phyloP scores from a whole-genome alignment of 1,284 basidiomycete species.

The Chalciporus sp. region DNA sequence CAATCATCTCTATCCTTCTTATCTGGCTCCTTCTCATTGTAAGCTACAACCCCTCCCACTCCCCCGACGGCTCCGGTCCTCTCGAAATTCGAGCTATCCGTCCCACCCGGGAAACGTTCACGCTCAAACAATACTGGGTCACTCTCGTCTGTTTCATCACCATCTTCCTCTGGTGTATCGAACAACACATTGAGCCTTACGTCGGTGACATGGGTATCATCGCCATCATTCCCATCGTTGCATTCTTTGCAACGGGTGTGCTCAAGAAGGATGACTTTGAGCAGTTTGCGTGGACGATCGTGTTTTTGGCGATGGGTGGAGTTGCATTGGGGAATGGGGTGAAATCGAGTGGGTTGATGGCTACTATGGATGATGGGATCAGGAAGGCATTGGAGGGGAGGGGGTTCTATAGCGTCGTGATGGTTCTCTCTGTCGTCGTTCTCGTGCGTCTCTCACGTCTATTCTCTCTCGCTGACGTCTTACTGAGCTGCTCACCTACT shows the following conservation, averaged over 20 bases:
- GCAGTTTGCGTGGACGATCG: conserved; percentile 92
- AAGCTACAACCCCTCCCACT: conserved; percentile 74
- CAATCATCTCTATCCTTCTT: conserved; percentile 79
- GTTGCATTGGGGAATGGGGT: conserved; percentile 97
- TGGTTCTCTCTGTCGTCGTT: conserved; percentile 84
- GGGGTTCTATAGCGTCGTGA: conserved; percentile 79
- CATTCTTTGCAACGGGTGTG: conserved; percentile 94
- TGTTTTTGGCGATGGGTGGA: conserved; percentile 97
- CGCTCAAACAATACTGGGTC: conserved; percentile 90
- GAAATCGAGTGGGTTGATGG: conserved; percentile 84
- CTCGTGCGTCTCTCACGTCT: too few species aligned
- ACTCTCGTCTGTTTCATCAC: conserved; percentile 83
- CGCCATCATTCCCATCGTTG: conserved; percentile 90
- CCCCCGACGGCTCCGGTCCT: conserved; percentile 76
- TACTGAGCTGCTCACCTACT: not conserved
- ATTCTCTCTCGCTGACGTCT: too few species aligned
- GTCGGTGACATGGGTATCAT: conserved; percentile 99
- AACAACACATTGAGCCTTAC: conserved; percentile 75
- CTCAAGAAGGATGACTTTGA: conserved; percentile 97
- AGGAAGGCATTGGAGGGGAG: conserved; percentile 72
- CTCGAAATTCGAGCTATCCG: conserved; percentile 84
- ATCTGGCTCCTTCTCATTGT: conserved; percentile 92
- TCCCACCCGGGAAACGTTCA: conserved; percentile 80
- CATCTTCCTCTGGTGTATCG: conserved; percentile 91
- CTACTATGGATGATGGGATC: conserved; percentile 74